Evolutionary conservation across 2,329 filamentous ascomycete genomes (phyloP), one percentile per base, ranked within the genome.

Genomic region (Thelonectria olida): DNA sequence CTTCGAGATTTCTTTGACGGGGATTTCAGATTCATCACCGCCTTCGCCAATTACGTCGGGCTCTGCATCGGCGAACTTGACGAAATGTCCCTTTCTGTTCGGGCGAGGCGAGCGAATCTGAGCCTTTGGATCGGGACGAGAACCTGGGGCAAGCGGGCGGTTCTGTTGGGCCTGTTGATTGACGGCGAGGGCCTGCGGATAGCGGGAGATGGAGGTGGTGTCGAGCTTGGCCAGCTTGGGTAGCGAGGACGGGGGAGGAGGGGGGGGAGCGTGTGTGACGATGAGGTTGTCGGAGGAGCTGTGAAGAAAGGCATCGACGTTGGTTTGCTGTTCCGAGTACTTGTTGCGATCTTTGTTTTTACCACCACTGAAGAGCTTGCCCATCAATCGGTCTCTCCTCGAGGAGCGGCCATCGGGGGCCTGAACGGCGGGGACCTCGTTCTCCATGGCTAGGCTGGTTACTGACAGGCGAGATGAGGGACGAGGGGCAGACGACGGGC

Each of bases 1-100:
- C 73, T 81, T 84, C 5, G 88, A 89, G 55, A 97, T 90, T 73
- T 96, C 91, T 19, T 88, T 81, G 2, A 89, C 86, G 2, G 92
- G 91, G 8, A 85, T 80, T 54, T 92, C 88, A 55, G 91, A 90
- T 75, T 97, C 93, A 72, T 97, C 95, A 31, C 95, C 95, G 59
- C 95, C 95, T 76, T 95, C 90, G 47, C 95, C 95, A 72, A 98
- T 97, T 63, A 97, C 78, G 47, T 93, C 90, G 7, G 94, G 93
- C 55, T 85, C 82, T 9, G 84, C 85, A 67, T 92, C 88, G 53
- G 85, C 85, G 71, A 97, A 97, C 57, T 84, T 87, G 34, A 97
- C 94, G 5, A 81, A 81, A 63, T 96, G 80, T 9, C 90, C 90
- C 76, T 92, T 92, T 72, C 85, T 87, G 51, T 79, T 81, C 22